Percentiles rank a stretch among this genome's conserved stretches.
Evolutionary conservation across 2,329 filamentous ascomycete genomes (phyloP).

Genomic region (Fusarium lyarnte): DNA sequence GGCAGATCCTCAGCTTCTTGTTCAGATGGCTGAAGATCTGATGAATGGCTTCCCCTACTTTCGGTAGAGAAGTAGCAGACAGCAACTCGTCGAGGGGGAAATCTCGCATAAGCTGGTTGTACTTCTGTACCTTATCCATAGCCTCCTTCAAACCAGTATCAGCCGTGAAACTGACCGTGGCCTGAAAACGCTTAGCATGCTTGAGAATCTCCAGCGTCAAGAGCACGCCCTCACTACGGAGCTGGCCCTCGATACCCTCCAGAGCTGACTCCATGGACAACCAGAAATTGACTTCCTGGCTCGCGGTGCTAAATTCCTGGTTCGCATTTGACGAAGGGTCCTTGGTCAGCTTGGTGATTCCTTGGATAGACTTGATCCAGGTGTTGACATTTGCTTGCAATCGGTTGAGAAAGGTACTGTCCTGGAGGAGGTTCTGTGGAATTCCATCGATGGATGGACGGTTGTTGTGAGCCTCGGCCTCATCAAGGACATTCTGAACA

Average conservation of each 20-base stretch:
- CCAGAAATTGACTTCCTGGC: slow-evolving; percentile 99
- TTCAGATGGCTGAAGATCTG: slow-evolving; percentile 95
- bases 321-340: slow-evolving; percentile 74
- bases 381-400: slow-evolving; percentile 93
- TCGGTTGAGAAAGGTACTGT: slow-evolving; percentile 92
- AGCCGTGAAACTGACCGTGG: slow-evolving; percentile 94
- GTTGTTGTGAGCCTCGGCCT: slow-evolving; percentile 72
- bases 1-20: slow-evolving; percentile 96
- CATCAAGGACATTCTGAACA: slow-evolving; percentile 85
- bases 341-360: slow-evolving; percentile 92
- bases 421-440: slow-evolving; percentile 77
- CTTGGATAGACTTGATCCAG: slow-evolving; percentile 99
- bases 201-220: slow-evolving; percentile 95
- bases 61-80: slow-evolving; percentile 87
- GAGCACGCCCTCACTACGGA: slow-evolving; percentile 86
- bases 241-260: slow-evolving; percentile 89
- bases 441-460: slow-evolving; percentile 84
- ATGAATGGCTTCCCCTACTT: slow-evolving; percentile 87
- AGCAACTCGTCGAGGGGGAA: slow-evolving; percentile 95
- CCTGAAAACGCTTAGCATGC: slow-evolving; percentile 97
- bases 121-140: slow-evolving; percentile 96
- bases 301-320: slow-evolving; percentile 73
- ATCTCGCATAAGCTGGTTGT: slow-evolving; percentile 98
- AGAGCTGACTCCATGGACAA: slow-evolving; percentile 94
- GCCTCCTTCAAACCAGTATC: slow-evolving; percentile 97